Evolutionary conservation across 1,284 basidiomycete species (phyloP), one percentile per base, ranked within the genome.

Genomic region (Cutaneotrichosporon mucoides): DNA sequence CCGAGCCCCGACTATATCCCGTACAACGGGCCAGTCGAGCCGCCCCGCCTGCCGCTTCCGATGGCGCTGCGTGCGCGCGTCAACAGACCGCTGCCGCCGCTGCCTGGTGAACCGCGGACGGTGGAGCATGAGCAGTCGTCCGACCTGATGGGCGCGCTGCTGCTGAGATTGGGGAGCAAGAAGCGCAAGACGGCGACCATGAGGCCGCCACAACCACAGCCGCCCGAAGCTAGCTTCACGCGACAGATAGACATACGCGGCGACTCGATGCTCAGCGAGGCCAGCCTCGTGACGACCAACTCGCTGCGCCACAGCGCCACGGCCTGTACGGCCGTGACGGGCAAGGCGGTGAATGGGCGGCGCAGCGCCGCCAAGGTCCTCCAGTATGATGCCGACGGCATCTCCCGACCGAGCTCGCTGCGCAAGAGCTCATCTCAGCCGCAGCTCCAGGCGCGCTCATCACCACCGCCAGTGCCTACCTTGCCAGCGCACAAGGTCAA

Each of bases 1-100:
- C 49, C 45, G n/a, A 67, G 69, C 3, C 68, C 68, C n/a, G 72
- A 71, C 43, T 76, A 72, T 56, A 61, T 76, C 33, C 72, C 73
- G 9, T 76, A 76, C 57, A 53, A 57, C 8, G 68, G 69, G 8
- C 71, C 72, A 1, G 62, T 71, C 37, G 68, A 68, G 57, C 56
- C 61, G 24, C 62, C 57, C 5, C 24, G 16, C 8, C 49, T 61
- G 10, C 46, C 43, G 34, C 35, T 51, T 8, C 36, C 49, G 13
- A 36, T 8, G 11, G 49, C 36, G 8, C 36, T 51, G 36, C n/a
- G 36, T 9, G 37, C 36, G 7, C 35, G 35, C 6, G 9, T 51
- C n/a, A 16, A 40, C 8, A 35, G 49, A 8, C 36, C 49, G 6
- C 36, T 51, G n/a, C 49, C 49, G 12, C 11, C 49, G 6, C 36